A percentile compares a stretch with the other conserved stretches of the same genome.
phyloP scores from a whole-genome alignment of 2,329 filamentous ascomycete genomes.

The Alternaria metachromatica region DNA sequence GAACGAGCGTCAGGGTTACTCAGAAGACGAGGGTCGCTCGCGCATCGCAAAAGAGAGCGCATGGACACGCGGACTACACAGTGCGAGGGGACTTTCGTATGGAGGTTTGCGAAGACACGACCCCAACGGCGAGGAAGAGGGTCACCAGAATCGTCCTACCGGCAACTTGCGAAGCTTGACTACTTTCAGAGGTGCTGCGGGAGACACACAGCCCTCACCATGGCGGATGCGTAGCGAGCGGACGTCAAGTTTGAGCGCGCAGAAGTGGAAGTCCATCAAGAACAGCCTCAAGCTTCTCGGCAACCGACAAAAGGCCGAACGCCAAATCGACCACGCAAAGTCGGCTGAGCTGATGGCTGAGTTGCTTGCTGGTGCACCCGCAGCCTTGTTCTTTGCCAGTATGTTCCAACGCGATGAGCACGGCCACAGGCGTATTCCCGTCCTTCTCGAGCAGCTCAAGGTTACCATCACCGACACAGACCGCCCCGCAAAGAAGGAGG shows the following conservation, averaged over 20 bases:
- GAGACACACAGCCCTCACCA: constrained; percentile 49
- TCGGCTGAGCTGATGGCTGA: constrained; percentile 97
- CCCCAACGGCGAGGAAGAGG: constrained; percentile 38
- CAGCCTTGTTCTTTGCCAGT: constrained; percentile 90
- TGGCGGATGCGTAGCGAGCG: constrained; percentile 55
- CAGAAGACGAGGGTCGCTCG: constrained; percentile 59
- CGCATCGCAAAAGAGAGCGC: constrained; percentile 54
- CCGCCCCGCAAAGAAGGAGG: constrained; percentile 45
- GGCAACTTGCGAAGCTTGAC: constrained; percentile 57
- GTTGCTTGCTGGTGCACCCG: constrained; percentile 87
- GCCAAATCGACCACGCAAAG: constrained; percentile 88
- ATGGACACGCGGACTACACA: constrained; percentile 56
- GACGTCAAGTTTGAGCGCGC: constrained; percentile 62
- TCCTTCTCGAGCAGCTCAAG: constrained; percentile 93
- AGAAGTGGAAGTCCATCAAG: constrained; percentile 93
- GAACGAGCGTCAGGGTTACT: constrained; percentile 55
- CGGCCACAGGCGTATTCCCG: constrained; percentile 91
- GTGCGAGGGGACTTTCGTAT: constrained; percentile 57
- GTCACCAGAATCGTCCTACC: constrained; percentile 48
- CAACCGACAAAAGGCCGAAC: constrained; percentile 81
- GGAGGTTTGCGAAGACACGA: constrained; percentile 47
- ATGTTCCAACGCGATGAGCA: constrained; percentile 99
- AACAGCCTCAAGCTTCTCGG: constrained; percentile 80
- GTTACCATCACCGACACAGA: constrained; percentile 82
- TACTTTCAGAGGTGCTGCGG: constrained; percentile 50